Evolutionary conservation across 2,329 filamentous ascomycete genomes (phyloP).

Genomic region (Beauveria sp.): DNA sequence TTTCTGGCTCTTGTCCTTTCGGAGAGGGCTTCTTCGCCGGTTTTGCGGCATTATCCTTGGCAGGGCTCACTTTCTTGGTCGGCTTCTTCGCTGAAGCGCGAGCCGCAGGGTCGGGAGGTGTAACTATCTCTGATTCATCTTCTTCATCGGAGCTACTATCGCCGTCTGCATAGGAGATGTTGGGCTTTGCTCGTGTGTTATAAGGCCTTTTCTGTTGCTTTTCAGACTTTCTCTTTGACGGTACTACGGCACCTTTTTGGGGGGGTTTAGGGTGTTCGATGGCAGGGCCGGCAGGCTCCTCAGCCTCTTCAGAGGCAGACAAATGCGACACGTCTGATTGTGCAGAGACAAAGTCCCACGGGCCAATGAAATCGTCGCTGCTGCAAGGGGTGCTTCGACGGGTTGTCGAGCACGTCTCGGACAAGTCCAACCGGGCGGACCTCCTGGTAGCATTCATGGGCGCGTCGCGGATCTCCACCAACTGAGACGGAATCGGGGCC

Average conservation of each 20-base stretch:
- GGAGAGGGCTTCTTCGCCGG: neutral
- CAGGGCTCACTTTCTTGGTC: neutral
- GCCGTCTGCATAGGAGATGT: neutral
- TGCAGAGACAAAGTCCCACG: neutral
- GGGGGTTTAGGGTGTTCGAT: neutral
- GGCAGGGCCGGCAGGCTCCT: neutral
- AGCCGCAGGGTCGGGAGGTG: neutral
- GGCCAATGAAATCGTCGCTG: neutral
- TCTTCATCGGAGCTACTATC: neutral
- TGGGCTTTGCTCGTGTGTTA: neutral
- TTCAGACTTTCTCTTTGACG: neutral
- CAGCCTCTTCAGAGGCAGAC: neutral
- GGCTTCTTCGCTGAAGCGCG: neutral
- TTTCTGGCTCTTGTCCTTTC: neutral
- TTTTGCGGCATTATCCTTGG: neutral
- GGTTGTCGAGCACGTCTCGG: slow-evolving; percentile 28
- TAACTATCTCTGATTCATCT: neutral
- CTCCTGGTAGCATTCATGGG: neutral
- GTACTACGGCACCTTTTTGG: neutral
- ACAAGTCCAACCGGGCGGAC: slow-evolving; percentile 22
- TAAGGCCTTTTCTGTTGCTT: neutral
- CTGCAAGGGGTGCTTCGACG: slow-evolving; percentile 17
- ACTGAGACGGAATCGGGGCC: slow-evolving; percentile 18
- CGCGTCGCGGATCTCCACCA: neutral
- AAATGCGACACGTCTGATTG: neutral